A percentile compares a stretch with the other conserved stretches of the same genome.
Conservation (phyloP, 1,284 basidiomycete species). For the Trichosporon coremiiforme region DNA sequence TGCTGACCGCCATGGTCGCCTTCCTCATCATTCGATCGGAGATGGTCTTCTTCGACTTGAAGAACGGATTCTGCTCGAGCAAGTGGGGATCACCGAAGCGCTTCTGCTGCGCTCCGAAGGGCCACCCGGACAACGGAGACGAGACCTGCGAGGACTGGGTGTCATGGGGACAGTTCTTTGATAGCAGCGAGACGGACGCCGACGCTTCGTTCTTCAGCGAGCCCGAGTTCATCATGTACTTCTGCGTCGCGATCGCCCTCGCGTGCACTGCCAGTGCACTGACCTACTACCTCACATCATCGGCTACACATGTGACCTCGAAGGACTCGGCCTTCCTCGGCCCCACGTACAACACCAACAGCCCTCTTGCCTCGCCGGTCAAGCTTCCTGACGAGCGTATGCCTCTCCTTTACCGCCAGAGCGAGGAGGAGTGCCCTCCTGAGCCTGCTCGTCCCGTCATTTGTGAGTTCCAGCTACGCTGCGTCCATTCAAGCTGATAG, state of each 20-base stretch:
- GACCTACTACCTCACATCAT: conserved; percentile 84
- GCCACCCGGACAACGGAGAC: conserved; percentile 39
- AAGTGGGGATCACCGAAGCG: conserved; percentile 74
- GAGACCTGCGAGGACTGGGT: conserved; percentile 70
- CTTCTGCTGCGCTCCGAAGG: conserved; percentile 71
- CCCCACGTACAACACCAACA: conserved; percentile 43
- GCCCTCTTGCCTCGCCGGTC: conserved; percentile 25
- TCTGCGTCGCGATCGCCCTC: conserved; percentile 73
- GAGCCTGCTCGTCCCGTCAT: conserved; percentile 5
- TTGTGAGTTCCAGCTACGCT: neutral
- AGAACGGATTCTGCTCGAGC: conserved; percentile 80
- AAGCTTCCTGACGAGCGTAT: conserved; percentile 37
- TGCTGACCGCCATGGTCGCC: conserved; percentile 79
- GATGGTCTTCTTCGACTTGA: conserved; percentile 89
- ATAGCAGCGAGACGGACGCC: conserved; percentile 20
- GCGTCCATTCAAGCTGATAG: neutral
- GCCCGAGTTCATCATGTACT: conserved; percentile 71
- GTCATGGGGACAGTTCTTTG: conserved; percentile 65
- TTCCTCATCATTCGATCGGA: conserved; percentile 85
- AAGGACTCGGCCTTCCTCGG: conserved; percentile 78
- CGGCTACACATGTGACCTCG: conserved; percentile 79
- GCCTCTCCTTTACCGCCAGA: conserved; percentile 30
- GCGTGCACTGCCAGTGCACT: conserved; percentile 73
- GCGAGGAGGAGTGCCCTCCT: conserved; percentile 12
- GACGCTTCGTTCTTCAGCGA: conserved; percentile 38